Evolutionary conservation across 495 filamentous ascomycete genomes (phyloP), one percentile per base, ranked within the genome.

Genomic region (Viridothelium virens): DNA sequence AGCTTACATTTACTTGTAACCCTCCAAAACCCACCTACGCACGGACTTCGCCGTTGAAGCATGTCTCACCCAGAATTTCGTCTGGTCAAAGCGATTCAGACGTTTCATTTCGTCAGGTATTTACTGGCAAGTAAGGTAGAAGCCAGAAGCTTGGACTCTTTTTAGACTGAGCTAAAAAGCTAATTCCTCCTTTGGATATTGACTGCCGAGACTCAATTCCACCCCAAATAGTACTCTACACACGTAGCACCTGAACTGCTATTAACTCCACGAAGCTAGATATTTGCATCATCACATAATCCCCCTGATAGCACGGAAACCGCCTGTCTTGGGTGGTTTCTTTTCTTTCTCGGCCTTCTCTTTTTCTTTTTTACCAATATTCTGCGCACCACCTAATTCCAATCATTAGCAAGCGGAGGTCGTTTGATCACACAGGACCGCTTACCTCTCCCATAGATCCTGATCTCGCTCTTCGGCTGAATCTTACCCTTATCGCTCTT

Each of bases 381-480:
- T 74, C 56, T 75, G 73, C 14, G 72, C 74, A 31, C 74, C 74
- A 66, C 74, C 74, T 75, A 46, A 0, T 16, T 6, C 38, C 41
- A 1, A 66, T 56, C 6, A 16, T 5, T 7, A 59, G 48, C 9
- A 59, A n/a, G 37, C n/a, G 53, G 18, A 44, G 33, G 4, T 25
- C 25, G 25, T 25, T 25, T 25, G 25, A 25, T 25, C 25, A 25
- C n/a, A 18, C 33, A 59, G 36, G 14, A 1, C 25, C 11, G 65
- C 76, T 72, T 66, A 78, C 76, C 76, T 72, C 76, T 68, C 10
- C 76, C 76, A 65, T 74, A 78, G 1, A 77, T 67, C 56, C 76
- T 65, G 2, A 75, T 70, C 50, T 76, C 69, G 41, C 72, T 71
- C 37, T 75, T 73, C 33, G 74, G 64, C 41, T 63, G 41, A n/a